A percentile compares a stretch with the other conserved stretches of the same genome.
Evolutionary conservation across 306 rosid genomes (phyloP).

Genomic region (Spatholobus suberectus): DNA sequence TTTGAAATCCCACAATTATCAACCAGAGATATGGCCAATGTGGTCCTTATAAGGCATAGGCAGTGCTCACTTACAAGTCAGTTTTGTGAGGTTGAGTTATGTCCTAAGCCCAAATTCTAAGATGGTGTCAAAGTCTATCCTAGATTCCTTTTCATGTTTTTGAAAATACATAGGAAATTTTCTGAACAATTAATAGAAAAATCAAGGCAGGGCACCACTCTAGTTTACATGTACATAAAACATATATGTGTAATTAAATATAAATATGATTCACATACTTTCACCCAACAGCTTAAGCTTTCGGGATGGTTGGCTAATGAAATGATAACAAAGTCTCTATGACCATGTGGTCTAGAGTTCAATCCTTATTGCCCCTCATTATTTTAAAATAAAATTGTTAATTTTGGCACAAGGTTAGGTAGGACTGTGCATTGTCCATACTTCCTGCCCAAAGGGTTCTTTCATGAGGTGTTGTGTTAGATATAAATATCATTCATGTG

Average conservation of each 20-base stretch:
- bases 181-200: slow-evolving; percentile 3
- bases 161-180: slow-evolving; percentile 17
- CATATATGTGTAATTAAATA: background rate
- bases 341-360: background rate
- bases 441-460: background rate
- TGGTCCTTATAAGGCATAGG: too few species aligned
- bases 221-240: background rate
- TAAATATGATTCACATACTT: background rate
- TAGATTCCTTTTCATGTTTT: slow-evolving; percentile 9
- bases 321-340: background rate
- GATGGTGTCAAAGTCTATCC: background rate
- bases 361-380: background rate
- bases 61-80: background rate
- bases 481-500: slow-evolving; percentile 12
- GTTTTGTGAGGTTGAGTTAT: background rate
- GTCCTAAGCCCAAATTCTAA: background rate
- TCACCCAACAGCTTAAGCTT: background rate
- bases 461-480: background rate
- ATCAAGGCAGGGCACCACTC: slow-evolving; percentile 19
- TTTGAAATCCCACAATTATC: background rate
- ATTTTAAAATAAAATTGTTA: background rate
- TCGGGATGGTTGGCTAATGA: background rate
- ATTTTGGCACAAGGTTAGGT: slow-evolving; percentile 12
- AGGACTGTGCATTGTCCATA: slow-evolving; percentile 24
- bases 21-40: background rate